phyloP scores from a whole-genome alignment of 2,329 filamentous ascomycete genomes.

The Arthrobotrys sphaeroides region DNA sequence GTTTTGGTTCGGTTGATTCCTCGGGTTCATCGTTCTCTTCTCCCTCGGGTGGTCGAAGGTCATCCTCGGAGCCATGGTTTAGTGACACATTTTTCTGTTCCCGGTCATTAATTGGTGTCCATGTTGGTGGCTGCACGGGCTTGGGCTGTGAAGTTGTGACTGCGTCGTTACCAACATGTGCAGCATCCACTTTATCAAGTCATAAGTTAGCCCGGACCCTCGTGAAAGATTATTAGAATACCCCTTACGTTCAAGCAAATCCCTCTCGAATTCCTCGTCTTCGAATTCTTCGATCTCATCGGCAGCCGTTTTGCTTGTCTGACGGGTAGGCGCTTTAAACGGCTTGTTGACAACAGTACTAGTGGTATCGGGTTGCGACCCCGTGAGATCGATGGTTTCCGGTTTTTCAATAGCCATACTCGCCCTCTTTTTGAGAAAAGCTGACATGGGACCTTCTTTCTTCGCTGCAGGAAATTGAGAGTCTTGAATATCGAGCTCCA shows the following conservation, averaged over 20 bases:
- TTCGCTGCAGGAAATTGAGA: conserved; percentile 32
- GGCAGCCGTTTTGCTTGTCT: background rate
- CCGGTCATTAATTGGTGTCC: conserved; percentile 39
- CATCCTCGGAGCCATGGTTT: conserved; percentile 9
- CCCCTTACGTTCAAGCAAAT: conserved; percentile 36
- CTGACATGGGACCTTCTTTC: conserved; percentile 36
- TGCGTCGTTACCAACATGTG: background rate
- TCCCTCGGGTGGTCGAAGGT: background rate
- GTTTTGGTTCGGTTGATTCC: conserved; percentile 63
- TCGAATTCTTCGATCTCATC: conserved; percentile 32
- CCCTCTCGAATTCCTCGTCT: conserved; percentile 32
- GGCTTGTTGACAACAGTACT: conserved; percentile 48
- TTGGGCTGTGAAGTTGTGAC: background rate
- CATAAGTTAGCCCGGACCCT: background rate
- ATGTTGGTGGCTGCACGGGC: background rate
- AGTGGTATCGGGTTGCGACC: conserved; percentile 11
- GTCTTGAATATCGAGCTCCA: conserved; percentile 22
- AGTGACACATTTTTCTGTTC: background rate
- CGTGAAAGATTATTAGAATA: background rate
- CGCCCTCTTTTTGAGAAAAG: conserved; percentile 30
- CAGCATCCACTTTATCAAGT: conserved; percentile 12
- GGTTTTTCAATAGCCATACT: background rate
- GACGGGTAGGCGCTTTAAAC: conserved; percentile 34
- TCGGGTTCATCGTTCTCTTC: conserved; percentile 18
- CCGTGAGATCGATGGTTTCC: conserved; percentile 18